Conservation (phyloP, 257 asterid genomes). For the Scutellaria barbata region DNA sequence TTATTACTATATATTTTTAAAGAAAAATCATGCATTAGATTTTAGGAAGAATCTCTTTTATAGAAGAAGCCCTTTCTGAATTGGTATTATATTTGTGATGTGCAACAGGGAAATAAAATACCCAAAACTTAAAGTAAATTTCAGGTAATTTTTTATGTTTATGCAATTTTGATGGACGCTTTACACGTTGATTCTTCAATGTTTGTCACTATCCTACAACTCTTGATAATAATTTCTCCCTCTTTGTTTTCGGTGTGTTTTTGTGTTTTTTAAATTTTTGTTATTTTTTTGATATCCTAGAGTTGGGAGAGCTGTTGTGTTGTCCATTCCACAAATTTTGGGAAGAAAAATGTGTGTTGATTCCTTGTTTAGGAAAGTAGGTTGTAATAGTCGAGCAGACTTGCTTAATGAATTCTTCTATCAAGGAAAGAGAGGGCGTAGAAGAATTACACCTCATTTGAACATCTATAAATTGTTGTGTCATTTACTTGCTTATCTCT, state of each 20-base stretch:
- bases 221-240: not conserved
- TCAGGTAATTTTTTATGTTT: constrained; percentile 13
- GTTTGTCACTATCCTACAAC: not conserved
- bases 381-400: no score
- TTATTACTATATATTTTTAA: not conserved
- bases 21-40: constrained; percentile 3
- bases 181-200: constrained; percentile 19
- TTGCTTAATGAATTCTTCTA: no score
- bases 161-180: not conserved
- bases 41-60: not conserved
- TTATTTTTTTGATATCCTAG: no score
- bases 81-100: constrained; percentile 63
- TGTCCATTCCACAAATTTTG: no score
- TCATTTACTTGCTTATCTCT: no score
- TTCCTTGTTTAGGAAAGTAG: no score
- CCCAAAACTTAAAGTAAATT: constrained; percentile 73
- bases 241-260: not conserved
- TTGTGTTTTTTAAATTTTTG: not conserved
- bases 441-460: no score
- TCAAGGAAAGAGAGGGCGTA: no score
- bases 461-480: no score
- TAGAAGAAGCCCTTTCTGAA: constrained; percentile 27
- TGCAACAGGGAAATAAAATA: constrained; percentile 89
- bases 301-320: no score
- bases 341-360: no score